Percentiles rank a stretch among this genome's conserved stretches.
Conservation (phyloP, 106 monocot genomes). For the Allium fistulosum region DNA sequence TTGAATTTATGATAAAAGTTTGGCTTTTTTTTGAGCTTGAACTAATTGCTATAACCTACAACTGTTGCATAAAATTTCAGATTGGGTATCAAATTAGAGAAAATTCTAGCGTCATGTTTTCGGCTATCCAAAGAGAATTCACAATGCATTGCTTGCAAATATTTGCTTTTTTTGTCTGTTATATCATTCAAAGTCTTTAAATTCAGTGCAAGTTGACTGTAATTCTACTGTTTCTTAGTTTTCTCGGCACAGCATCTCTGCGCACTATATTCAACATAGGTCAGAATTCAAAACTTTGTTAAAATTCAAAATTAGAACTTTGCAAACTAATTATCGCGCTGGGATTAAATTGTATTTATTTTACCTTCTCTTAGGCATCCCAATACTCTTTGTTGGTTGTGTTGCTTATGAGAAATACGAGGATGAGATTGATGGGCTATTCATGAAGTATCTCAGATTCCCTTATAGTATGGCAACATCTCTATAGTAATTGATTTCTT, state of each 20-base stretch:
- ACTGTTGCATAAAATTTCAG: not conserved
- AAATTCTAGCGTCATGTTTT: slow-evolving; percentile 64
- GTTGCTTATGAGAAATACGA: slow-evolving; percentile 10
- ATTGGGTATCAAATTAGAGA: slow-evolving; percentile 73
- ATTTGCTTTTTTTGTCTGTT: too few relatives aligned
- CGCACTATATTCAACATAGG: slow-evolving; percentile 6
- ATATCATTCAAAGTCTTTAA: not conserved
- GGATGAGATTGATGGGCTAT: slow-evolving; percentile 6
- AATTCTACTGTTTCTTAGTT: slow-evolving; percentile 4
- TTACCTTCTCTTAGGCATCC: not conserved
- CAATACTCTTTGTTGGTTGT: not conserved
- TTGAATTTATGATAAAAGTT: too few relatives aligned
- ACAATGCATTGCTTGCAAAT: slow-evolving; percentile 21
- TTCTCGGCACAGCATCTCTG: slow-evolving; percentile 5
- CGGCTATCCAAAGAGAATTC: slow-evolving; percentile 50
- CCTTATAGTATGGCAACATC: too few relatives aligned
- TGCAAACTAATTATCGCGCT: too few relatives aligned
- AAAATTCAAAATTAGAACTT: too few relatives aligned
- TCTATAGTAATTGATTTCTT: too few relatives aligned
- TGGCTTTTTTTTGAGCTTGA: too few relatives aligned
- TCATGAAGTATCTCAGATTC: too few relatives aligned
- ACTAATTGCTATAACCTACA: too few relatives aligned
- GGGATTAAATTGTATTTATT: too few relatives aligned
- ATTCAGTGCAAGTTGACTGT: not conserved
- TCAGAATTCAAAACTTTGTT: not conserved